These are phyloP conservation scores for Monilinia vaccinii-corymbosi DNA, from an alignment of 2,329 filamentous ascomycete genomes.

Conservation along the genomic window DNA sequence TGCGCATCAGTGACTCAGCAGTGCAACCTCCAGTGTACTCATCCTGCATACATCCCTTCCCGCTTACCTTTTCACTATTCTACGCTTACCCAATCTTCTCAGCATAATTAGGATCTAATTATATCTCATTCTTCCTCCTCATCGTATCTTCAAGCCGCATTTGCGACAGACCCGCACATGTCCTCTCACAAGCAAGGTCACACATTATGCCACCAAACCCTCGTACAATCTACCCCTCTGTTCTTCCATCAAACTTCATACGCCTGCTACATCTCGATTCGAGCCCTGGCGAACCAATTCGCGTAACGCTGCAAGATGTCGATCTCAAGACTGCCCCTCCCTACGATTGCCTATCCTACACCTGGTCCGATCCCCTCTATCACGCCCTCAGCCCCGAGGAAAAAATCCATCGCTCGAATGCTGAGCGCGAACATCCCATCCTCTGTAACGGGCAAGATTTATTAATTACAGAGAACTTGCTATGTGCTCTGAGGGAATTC, in stretches of 20 bases:
- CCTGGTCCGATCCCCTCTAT: conserved; percentile 9
- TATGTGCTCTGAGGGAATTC: not conserved
- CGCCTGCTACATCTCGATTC: conserved; percentile 3
- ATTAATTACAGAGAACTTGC: not conserved
- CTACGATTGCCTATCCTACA: conserved; percentile 11
- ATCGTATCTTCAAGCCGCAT: too few species aligned
- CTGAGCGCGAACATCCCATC: not conserved
- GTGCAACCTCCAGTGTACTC: not conserved
- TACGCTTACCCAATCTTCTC: not conserved
- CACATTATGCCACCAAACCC: not conserved
- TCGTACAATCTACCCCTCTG: not conserved
- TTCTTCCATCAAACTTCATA: not conserved
- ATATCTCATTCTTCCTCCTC: not conserved
- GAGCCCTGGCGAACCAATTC: not conserved
- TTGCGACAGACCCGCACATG: not conserved
- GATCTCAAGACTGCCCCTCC: not conserved
- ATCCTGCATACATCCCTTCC: not conserved
- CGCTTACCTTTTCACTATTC: not conserved
- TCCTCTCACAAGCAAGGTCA: not conserved
- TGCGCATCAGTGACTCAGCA: not conserved
- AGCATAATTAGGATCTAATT: not conserved
- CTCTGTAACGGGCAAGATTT: not conserved
- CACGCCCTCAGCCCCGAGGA: not conserved
- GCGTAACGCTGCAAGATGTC: not conserved
- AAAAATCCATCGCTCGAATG: not conserved